These are phyloP conservation scores for Amaranthus cruentus DNA, from an alignment of 148 eudicot species.

Conservation along the genomic window DNA sequence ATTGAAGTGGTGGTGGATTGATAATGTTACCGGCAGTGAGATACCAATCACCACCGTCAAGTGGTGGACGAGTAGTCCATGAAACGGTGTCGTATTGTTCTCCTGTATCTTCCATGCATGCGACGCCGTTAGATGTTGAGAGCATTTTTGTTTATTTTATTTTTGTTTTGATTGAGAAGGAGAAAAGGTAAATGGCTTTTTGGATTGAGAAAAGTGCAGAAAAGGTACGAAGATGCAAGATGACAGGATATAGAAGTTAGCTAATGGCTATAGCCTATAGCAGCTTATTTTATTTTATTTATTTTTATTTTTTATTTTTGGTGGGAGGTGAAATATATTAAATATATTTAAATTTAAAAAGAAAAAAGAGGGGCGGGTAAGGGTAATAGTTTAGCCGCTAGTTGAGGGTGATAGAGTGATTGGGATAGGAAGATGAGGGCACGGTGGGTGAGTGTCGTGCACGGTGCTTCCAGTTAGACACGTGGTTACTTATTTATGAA, in stretches of 20 bases:
- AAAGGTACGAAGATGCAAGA: too few species aligned
- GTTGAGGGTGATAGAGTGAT: background rate
- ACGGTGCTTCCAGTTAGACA: background rate
- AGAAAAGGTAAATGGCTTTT: background rate
- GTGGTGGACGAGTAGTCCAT: slow-evolving; percentile 29
- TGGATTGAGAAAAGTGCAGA: background rate
- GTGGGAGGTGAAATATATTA: too few species aligned
- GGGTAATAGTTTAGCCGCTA: background rate
- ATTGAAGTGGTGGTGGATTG: slow-evolving; percentile 16
- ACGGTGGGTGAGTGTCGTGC: background rate
- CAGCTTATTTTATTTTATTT: too few species aligned
- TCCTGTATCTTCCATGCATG: slow-evolving; percentile 31
- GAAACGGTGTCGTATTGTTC: slow-evolving; percentile 40
- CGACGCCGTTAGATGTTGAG: slow-evolving; percentile 34
- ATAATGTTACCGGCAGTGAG: slow-evolving; percentile 15
- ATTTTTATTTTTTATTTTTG: too few species aligned
- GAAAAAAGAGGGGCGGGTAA: background rate
- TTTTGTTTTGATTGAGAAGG: background rate
- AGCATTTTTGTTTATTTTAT: slow-evolving; percentile 26
- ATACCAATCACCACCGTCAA: slow-evolving; percentile 37
- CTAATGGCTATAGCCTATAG: too few species aligned
- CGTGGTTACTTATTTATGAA: slow-evolving; percentile 1
- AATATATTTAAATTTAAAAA: background rate
- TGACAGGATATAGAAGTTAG: too few species aligned
- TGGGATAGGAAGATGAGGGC: background rate